phyloP scores from a whole-genome alignment of 768 basidiomycete species.

The Panaeolus cyanescens region DNA sequence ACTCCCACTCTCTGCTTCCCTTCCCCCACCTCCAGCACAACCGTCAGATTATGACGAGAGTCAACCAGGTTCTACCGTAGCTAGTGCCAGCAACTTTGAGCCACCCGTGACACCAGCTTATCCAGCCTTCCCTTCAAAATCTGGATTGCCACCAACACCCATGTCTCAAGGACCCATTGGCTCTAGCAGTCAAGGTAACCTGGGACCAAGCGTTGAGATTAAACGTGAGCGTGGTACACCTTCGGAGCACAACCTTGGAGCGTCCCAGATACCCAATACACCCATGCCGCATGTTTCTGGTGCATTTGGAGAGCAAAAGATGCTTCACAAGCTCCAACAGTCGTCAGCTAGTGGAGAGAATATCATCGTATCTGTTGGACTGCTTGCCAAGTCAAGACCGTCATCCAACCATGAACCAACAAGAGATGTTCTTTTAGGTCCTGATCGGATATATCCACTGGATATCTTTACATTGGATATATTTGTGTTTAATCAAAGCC shows the following conservation, averaged over 20 bases:
- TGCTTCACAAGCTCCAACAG: slow-evolving; percentile 27
- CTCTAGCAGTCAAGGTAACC: slow-evolving; percentile 46
- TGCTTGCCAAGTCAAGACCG: slow-evolving; percentile 30
- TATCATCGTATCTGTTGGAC: slow-evolving; percentile 71
- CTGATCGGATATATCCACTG: slow-evolving; percentile 65
- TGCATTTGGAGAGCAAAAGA: slow-evolving; percentile 41
- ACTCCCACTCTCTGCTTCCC: slow-evolving; percentile 15
- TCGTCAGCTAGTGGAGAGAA: slow-evolving; percentile 49
- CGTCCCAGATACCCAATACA: slow-evolving; percentile 43
- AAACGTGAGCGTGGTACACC: slow-evolving; percentile 55
- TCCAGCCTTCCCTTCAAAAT: slow-evolving; percentile 60
- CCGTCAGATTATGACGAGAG: slow-evolving; percentile 17
- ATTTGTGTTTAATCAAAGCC: slow-evolving; percentile 83
- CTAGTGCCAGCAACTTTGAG: slow-evolving; percentile 13
- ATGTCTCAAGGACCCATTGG: slow-evolving; percentile 57
- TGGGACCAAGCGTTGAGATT: slow-evolving; percentile 66
- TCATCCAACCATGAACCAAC: slow-evolving; percentile 9
- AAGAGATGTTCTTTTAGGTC: slow-evolving; percentile 23
- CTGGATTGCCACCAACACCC: slow-evolving; percentile 51
- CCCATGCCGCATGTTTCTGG: slow-evolving; percentile 55
- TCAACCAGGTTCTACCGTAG: not conserved
- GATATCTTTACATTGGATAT: slow-evolving; percentile 82
- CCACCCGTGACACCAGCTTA: slow-evolving; percentile 70
- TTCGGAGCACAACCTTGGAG: slow-evolving; percentile 27
- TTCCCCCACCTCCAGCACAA: slow-evolving; percentile 18